A percentile compares a stretch with the other conserved stretches of the same genome.
phyloP scores from a whole-genome alignment of 108 stramenopile species.

The Skeletonema marinoi region DNA sequence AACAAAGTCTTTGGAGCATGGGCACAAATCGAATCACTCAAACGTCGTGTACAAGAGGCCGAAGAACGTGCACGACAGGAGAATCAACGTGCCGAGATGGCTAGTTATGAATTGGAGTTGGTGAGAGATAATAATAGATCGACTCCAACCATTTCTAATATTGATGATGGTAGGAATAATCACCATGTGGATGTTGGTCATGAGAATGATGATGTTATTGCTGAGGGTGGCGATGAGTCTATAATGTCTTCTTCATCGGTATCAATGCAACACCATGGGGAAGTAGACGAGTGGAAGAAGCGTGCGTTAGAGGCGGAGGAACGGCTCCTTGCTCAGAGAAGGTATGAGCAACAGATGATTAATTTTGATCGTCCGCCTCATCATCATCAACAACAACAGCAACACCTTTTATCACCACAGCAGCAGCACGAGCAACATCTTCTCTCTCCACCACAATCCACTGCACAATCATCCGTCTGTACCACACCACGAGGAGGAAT shows the following conservation, averaged over 20 bases:
- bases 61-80: slow-evolving; percentile 13
- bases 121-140: background rate
- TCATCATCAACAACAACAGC: background rate
- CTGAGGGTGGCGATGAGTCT: background rate
- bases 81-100: slow-evolving; percentile 4
- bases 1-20: slow-evolving; percentile 26
- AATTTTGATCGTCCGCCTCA: background rate
- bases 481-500: background rate
- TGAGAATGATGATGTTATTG: background rate
- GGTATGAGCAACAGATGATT: background rate
- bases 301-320: slow-evolving; percentile 30
- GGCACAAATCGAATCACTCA: slow-evolving; percentile 28
- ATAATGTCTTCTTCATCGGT: background rate
- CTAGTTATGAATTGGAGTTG: background rate
- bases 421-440: background rate
- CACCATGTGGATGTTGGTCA: background rate
- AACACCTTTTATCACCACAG: background rate
- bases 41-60: slow-evolving; percentile 23
- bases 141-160: background rate
- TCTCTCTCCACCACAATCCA: background rate
- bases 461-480: background rate
- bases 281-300: slow-evolving; percentile 8
- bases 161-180: background rate
- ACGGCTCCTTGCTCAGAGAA: slow-evolving; percentile 9
- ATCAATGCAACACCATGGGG: background rate